A percentile compares a stretch with the other conserved stretches of the same genome.
Evolutionary conservation across 176 grass and related monocot species (phyloP).

Genomic region (Echinochloa phyllopogon): DNA sequence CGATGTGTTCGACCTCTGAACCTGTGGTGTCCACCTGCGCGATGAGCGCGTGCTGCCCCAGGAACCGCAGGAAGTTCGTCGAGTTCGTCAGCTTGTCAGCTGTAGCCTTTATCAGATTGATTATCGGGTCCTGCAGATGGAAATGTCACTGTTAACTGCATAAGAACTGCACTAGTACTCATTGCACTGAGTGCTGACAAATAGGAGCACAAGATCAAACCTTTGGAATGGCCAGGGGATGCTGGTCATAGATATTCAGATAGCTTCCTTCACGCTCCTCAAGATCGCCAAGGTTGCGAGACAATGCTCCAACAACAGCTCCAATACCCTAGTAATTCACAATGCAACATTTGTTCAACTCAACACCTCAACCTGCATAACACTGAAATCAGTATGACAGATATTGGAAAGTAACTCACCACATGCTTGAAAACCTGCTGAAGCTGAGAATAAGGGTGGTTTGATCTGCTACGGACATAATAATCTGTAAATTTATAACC

Average conservation of each 20-base stretch:
- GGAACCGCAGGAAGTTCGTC: conserved; percentile 62
- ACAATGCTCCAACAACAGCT: conserved; percentile 62
- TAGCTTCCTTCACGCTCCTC: conserved; percentile 61
- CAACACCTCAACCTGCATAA: not conserved
- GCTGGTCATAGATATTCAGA: conserved; percentile 62
- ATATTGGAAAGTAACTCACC: conserved; percentile 33
- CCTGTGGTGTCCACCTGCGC: conserved; percentile 34
- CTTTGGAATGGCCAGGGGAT: conserved; percentile 44
- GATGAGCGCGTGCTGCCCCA: conserved; percentile 60
- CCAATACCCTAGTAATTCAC: conserved; percentile 47
- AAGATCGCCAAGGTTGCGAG: conserved; percentile 57
- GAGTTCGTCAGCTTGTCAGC: conserved; percentile 60
- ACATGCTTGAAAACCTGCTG: conserved; percentile 69
- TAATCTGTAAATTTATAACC: conserved; percentile 60
- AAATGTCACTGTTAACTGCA: not conserved
- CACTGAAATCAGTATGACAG: not conserved
- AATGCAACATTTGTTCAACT: not conserved
- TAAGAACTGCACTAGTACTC: not conserved
- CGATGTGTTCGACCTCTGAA: conserved; percentile 1
- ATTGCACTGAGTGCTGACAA: not conserved
- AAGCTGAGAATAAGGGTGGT: conserved; percentile 64
- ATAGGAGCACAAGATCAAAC: not conserved
- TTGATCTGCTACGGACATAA: conserved; percentile 54
- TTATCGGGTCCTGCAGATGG: conserved; percentile 56
- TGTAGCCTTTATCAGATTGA: conserved; percentile 60